Evolutionary conservation across 176 grass and related monocot species (phyloP).

Genomic region (Oryza punctata): DNA sequence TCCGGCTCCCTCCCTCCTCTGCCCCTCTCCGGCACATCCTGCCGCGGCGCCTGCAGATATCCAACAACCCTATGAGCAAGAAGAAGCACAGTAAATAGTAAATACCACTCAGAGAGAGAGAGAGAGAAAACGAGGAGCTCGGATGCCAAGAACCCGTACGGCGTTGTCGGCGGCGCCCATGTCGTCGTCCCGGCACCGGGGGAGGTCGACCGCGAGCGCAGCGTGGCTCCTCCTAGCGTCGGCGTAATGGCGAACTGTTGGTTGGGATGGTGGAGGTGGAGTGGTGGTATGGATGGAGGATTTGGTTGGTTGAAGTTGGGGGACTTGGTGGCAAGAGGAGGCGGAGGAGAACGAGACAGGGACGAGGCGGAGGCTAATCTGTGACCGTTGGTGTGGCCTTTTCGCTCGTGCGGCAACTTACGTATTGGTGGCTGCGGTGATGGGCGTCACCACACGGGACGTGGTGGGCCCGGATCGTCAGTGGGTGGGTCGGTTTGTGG

Average conservation of each 20-base stretch:
- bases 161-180: conserved; percentile 58
- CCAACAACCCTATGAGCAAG: background rate
- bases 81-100: background rate
- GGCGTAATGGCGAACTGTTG: background rate
- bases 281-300: conserved; percentile 19
- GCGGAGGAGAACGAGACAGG: background rate
- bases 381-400: conserved; percentile 83
- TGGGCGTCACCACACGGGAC: background rate
- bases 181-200: background rate
- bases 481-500: background rate
- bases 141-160: conserved; percentile 13
- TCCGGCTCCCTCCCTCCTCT: background rate
- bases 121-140: conserved; percentile 5
- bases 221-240: background rate
- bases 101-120: background rate
- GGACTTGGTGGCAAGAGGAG: background rate
- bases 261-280: no score
- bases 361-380: conserved; percentile 12
- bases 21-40: conserved; percentile 20
- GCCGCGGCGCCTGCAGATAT: conserved; percentile 31
- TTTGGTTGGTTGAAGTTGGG: conserved; percentile 4
- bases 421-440: conserved; percentile 2
- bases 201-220: background rate
- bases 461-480: conserved; percentile 6
- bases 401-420: conserved; percentile 37